Evolutionary conservation across 305 asterid species (phyloP).

Genomic region (Fraxinus greggii): DNA sequence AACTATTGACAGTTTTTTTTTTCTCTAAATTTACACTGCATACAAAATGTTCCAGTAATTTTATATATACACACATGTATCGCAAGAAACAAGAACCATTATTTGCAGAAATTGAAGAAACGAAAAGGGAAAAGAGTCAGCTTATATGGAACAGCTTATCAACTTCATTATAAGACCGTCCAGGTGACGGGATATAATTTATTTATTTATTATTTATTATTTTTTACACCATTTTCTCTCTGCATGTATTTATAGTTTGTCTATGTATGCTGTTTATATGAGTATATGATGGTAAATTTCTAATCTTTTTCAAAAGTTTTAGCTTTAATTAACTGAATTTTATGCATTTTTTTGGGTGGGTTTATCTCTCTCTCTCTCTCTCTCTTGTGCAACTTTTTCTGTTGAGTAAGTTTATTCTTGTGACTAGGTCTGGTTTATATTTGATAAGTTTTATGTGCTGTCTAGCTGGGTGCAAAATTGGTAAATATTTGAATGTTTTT

Average conservation of each 20-base stretch:
- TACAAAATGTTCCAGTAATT: background rate
- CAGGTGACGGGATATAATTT: conserved; percentile 47
- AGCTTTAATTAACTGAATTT: conserved; percentile 22
- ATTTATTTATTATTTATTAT: background rate
- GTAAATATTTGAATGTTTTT: background rate
- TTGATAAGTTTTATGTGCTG: conserved; percentile 3
- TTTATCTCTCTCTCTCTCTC: too few species aligned
- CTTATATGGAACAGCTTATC: conserved; percentile 82
- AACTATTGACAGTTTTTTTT: background rate
- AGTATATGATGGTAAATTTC: conserved; percentile 22
- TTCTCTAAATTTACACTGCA: background rate
- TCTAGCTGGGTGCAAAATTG: conserved; percentile 1
- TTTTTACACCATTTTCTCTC: background rate
- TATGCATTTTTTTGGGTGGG: conserved; percentile 3
- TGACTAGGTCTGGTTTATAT: conserved; percentile 6
- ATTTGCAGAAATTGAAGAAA: background rate
- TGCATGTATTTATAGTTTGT: background rate
- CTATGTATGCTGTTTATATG: background rate
- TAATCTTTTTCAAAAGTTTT: conserved; percentile 26
- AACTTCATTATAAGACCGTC: conserved; percentile 97
- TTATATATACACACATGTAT: background rate
- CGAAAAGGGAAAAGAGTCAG: background rate
- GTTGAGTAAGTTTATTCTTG: background rate
- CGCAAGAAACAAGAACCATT: background rate
- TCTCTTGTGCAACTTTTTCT: background rate